phyloP scores from a whole-genome alignment of 345 rosid species.

The Pistacia integerrima region DNA sequence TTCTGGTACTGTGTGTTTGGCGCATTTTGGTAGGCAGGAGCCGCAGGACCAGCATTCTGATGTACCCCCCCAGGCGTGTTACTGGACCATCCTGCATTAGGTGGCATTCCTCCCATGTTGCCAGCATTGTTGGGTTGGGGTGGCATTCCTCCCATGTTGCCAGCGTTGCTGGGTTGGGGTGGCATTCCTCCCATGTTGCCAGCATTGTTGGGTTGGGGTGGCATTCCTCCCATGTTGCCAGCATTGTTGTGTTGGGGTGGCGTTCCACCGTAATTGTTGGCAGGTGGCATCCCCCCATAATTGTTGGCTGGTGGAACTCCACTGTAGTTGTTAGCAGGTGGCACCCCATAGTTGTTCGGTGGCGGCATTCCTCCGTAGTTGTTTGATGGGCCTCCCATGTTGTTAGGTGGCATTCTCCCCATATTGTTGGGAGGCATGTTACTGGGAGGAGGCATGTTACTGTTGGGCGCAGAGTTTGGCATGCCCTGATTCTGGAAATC shows the following conservation, averaged over 20 bases:
- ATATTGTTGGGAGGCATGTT: constrained; percentile 26
- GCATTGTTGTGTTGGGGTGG: constrained; percentile 24
- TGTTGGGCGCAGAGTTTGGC: constrained; percentile 34
- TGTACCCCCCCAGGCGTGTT: constrained; percentile 11
- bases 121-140: background rate
- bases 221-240: constrained; percentile 25
- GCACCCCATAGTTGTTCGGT: constrained; percentile 29
- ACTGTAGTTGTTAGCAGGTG: constrained; percentile 27
- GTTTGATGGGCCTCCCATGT: constrained; percentile 34
- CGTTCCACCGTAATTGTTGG: constrained; percentile 31
- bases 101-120: constrained; percentile 17
- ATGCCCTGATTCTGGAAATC: constrained; percentile 33
- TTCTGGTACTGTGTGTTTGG: constrained; percentile 28
- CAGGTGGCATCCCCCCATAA: constrained; percentile 28
- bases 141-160: constrained; percentile 1
- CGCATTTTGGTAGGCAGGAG: constrained; percentile 25
- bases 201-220: constrained; percentile 12
- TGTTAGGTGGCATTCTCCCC: constrained; percentile 31
- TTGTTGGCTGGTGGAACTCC: constrained; percentile 32
- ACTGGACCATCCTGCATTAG: constrained; percentile 32
- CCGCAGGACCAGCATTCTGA: constrained; percentile 18
- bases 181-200: constrained; percentile 23
- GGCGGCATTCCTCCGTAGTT: constrained; percentile 30
- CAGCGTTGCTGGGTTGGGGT: constrained; percentile 7
- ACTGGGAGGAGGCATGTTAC: constrained; percentile 32